Evolutionary conservation across 345 rosid species (phyloP).

Genomic region (Triadica sebifera): DNA sequence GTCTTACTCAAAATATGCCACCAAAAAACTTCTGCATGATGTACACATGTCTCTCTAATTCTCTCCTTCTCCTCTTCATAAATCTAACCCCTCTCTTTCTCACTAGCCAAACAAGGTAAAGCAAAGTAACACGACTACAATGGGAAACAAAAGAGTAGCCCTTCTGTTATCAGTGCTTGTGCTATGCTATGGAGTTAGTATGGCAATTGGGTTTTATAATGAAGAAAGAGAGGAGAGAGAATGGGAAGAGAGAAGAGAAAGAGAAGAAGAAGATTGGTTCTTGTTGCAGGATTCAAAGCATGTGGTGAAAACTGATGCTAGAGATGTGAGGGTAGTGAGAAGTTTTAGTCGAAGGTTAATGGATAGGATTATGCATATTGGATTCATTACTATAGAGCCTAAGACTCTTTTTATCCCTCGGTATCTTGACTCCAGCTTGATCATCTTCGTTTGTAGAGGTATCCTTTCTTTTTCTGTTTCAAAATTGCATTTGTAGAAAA

Average conservation of each 20-base stretch:
- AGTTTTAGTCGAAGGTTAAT: slow-evolving; percentile 41
- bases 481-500: not conserved
- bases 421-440: slow-evolving; percentile 68
- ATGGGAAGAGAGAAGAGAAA: not conserved
- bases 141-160: slow-evolving; percentile 17
- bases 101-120: not conserved
- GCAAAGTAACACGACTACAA: not conserved
- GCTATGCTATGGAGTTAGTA: slow-evolving; percentile 33
- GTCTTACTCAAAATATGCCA: slow-evolving; percentile 13
- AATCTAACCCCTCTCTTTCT: slow-evolving; percentile 3
- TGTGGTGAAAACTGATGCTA: slow-evolving; percentile 74
- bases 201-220: slow-evolving; percentile 25
- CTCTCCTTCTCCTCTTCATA: slow-evolving; percentile 24
- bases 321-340: slow-evolving; percentile 60
- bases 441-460: slow-evolving; percentile 72
- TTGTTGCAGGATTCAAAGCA: slow-evolving; percentile 51
- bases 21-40: slow-evolving; percentile 27
- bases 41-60: slow-evolving; percentile 25
- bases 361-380: slow-evolving; percentile 66
- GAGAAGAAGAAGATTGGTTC: slow-evolving; percentile 36
- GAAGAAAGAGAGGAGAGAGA: not conserved
- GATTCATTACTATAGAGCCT: slow-evolving; percentile 89
- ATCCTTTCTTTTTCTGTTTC: not conserved
- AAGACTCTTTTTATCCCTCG: slow-evolving; percentile 71
- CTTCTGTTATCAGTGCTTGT: slow-evolving; percentile 36